Evolutionary conservation across 177 flowering plant species (phyloP), one percentile per base, ranked within the genome.

Genomic region (Vitis hybrid): DNA sequence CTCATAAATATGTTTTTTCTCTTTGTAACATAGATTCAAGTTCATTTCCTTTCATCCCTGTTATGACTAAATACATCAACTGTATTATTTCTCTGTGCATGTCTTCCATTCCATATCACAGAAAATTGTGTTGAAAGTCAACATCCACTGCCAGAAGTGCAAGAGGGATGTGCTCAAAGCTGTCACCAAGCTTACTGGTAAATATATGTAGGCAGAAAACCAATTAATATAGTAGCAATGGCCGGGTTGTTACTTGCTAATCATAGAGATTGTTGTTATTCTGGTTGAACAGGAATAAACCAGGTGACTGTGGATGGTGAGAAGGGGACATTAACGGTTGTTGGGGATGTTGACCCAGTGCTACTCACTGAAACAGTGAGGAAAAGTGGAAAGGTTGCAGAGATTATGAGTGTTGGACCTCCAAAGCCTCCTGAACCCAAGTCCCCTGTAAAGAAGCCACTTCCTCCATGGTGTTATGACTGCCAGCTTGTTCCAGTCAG

Each of bases 301-400:
- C 59, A 56, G n/a, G 60, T 79, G 48, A 13, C 56, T 1, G 56
- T 79, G 63, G 76, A 74, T 61, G 74, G 40, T 2, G 76, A 72
- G 21, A 76, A 76, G 61, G 77, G 68, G 32, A 66, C 60, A 8
- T 8, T 81, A 62, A 81, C 82, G 0, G 78, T 81, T n/a, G 54
- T 78, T 3, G 84, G 84, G 15, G 75, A 56, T 6, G 80, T 79
- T 21, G 82, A 81, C 64, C 78, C 84, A 1, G 76, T 76, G 1
- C 60, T 50, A 6, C 48, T 79, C 4, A 57, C 66, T 4, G 56
- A 49, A 5, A 49, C 19, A 54, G 10, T 81, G 40, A 74, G 72
- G 46, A 81, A 79, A 69, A 56, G 60, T 15, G 75, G 68, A 14
- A 66, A 60, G 48, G 48, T n/a, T 13, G 80, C 75, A 19, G 76